A percentile compares a stretch with the other conserved stretches of the same genome.
Conservation (phyloP, 495 filamentous ascomycete species). For the Penicillium lagena region DNA sequence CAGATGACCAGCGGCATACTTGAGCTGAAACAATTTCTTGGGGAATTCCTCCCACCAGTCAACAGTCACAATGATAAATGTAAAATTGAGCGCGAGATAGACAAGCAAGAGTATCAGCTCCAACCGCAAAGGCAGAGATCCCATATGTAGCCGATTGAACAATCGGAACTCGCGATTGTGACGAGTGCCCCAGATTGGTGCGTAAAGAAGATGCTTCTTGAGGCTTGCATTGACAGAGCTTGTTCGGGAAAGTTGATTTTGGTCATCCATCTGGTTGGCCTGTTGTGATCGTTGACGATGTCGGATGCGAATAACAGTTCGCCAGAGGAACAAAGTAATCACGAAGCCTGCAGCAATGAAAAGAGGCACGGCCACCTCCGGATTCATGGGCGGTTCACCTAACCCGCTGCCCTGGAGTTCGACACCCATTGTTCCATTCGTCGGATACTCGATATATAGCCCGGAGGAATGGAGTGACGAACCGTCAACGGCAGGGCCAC, state of each 20-base stretch:
- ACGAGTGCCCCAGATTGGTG: constrained; percentile 28
- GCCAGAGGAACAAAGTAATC: constrained; percentile 18
- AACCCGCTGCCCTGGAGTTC: constrained; percentile 19
- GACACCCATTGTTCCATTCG: constrained; percentile 23
- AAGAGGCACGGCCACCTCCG: constrained; percentile 28
- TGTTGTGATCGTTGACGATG: constrained; percentile 21
- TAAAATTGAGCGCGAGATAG: constrained; percentile 29
- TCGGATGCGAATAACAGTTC: constrained; percentile 16
- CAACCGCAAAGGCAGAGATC: constrained; percentile 31
- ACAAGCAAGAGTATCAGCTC: constrained; percentile 23
- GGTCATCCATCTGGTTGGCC: constrained; percentile 14
- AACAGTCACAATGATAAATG: constrained; percentile 32
- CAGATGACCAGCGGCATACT: constrained; percentile 33
- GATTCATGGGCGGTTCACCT: constrained; percentile 31
- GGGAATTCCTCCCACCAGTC: constrained; percentile 32
- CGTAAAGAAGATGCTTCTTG: constrained; percentile 39
- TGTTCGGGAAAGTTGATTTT: constrained; percentile 14
- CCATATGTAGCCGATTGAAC: constrained; percentile 28
- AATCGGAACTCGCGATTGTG: constrained; percentile 36
- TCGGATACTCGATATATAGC: not conserved
- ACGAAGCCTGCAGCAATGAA: constrained; percentile 24
- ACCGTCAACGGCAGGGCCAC: constrained; percentile 10
- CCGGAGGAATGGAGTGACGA: not conserved
- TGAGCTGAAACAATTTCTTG: constrained; percentile 30
- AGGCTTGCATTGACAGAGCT: constrained; percentile 14